A percentile compares a stretch with the other conserved stretches of the same genome.
phyloP scores from a whole-genome alignment of 306 rosid genomes.

The Rosa chinensis region DNA sequence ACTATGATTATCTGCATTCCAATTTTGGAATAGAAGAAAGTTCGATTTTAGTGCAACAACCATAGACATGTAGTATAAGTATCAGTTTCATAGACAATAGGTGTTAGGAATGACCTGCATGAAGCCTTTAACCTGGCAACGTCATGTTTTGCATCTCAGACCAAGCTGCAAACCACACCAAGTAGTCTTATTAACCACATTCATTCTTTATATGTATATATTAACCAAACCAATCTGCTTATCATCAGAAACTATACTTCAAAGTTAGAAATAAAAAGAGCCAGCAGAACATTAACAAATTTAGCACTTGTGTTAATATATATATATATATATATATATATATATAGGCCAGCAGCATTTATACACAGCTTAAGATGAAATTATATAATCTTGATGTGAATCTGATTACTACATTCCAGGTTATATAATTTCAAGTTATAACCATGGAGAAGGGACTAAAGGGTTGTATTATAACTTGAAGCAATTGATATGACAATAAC shows the following conservation, averaged over 20 bases:
- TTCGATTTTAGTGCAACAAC: background rate
- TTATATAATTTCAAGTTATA: background rate
- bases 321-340: no score
- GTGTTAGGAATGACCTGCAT: slow-evolving; percentile 60
- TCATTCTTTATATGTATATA: no score
- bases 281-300: no score
- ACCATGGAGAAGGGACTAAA: background rate
- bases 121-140: slow-evolving; percentile 42
- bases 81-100: slow-evolving; percentile 12
- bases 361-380: background rate
- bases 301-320: no score
- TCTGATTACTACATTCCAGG: background rate
- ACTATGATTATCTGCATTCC: slow-evolving; percentile 67
- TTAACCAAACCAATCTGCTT: no score
- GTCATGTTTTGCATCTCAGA: no score
- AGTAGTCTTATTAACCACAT: no score
- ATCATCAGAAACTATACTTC: no score
- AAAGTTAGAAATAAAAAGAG: no score
- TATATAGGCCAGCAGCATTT: no score
- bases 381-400: background rate
- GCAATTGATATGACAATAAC: background rate
- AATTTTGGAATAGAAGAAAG: background rate
- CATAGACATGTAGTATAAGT: slow-evolving; percentile 2
- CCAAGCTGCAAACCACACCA: no score
- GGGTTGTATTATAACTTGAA: background rate